Conservation (phyloP, 1,284 basidiomycete genomes). For the Omphalotus olearius region DNA sequence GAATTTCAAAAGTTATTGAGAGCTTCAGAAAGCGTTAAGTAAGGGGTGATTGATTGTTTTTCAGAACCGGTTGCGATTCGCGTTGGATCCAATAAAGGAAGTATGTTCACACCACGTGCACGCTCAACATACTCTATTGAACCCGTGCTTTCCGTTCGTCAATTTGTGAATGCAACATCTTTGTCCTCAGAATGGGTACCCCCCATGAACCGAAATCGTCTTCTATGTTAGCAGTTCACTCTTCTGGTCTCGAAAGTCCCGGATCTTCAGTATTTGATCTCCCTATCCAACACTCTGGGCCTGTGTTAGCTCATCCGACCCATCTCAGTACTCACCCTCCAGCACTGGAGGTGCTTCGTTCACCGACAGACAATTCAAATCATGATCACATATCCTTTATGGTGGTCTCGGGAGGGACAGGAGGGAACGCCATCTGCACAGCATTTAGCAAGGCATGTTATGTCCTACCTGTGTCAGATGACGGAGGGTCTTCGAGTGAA, state of each 20-base stretch:
- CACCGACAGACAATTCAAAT: background rate
- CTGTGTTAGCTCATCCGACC: background rate
- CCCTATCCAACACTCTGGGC: slow-evolving; percentile 38
- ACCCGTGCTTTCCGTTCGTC: too few relatives aligned
- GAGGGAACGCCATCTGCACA: slow-evolving; percentile 75
- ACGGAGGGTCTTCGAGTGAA: slow-evolving; percentile 82
- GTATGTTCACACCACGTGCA: too few relatives aligned
- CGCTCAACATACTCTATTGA: too few relatives aligned
- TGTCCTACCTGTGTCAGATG: slow-evolving; percentile 81
- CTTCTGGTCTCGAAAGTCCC: slow-evolving; percentile 39
- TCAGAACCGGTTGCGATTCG: too few relatives aligned
- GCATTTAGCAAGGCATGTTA: slow-evolving; percentile 72
- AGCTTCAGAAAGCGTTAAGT: too few relatives aligned
- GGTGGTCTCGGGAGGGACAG: slow-evolving; percentile 79
- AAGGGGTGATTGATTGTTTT: slow-evolving; percentile 9
- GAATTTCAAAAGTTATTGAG: slow-evolving; percentile 7
- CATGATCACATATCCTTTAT: slow-evolving; percentile 39
- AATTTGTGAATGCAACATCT: too few relatives aligned
- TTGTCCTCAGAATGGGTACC: background rate
- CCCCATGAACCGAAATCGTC: background rate
- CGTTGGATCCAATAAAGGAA: too few relatives aligned
- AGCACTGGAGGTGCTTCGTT: slow-evolving; percentile 6
- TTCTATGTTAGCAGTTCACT: background rate
- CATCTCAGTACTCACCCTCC: slow-evolving; percentile 17
- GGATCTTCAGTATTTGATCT: slow-evolving; percentile 72